Conservation (phyloP, 257 asterid species). For the Osmanthus fragrans region DNA sequence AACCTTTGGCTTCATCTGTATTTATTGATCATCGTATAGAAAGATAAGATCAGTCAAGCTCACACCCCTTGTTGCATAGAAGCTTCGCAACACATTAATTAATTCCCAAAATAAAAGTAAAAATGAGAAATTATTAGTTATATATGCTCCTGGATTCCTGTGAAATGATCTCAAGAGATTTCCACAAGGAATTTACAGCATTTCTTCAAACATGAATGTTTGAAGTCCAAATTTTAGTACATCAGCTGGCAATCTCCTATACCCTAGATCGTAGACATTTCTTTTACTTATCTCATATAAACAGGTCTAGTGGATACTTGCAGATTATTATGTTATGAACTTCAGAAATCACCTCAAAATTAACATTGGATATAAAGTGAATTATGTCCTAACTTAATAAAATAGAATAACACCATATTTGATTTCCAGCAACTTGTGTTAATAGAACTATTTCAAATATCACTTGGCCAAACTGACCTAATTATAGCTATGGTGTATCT, state of each 20-base stretch:
- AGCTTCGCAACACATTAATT: not conserved
- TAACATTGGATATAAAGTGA: not conserved
- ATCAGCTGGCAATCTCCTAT: not conserved
- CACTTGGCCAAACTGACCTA: not conserved
- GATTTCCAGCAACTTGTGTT: not conserved
- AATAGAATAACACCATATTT: not conserved
- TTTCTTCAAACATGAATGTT: not conserved
- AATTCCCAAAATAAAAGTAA: not conserved
- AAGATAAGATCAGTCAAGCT: no score
- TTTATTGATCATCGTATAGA: not conserved
- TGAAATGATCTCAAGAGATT: not conserved
- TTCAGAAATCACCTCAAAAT: not conserved
- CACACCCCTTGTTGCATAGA: not conserved
- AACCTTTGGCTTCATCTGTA: not conserved
- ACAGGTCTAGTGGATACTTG: not conserved
- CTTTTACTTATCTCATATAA: not conserved
- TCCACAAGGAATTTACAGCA: not conserved
- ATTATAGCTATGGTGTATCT: not conserved
- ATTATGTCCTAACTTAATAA: not conserved
- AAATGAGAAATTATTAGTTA: not conserved
- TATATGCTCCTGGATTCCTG: not conserved
- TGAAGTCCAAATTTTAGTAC: not conserved
- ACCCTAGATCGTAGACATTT: not conserved
- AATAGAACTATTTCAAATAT: not conserved
- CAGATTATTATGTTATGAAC: not conserved